Evolutionary conservation across 768 basidiomycete species (phyloP).

Genomic region (Pisolithus microcarpus): DNA sequence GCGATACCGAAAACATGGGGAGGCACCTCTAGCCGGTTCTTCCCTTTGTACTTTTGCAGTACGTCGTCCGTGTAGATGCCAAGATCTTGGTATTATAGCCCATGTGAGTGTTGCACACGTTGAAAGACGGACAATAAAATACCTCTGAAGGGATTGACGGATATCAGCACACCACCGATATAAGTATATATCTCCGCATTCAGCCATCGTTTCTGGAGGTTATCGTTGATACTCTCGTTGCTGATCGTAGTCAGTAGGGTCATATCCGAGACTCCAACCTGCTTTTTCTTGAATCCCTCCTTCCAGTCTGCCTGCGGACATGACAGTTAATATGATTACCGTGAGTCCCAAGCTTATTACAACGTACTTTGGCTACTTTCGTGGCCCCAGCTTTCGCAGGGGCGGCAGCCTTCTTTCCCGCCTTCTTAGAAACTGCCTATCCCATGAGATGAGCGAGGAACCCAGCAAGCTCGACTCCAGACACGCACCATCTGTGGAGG

Average conservation of each 20-base stretch:
- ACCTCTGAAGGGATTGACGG: conserved; percentile 99
- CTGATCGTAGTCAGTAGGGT: conserved; percentile 93
- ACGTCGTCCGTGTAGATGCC: conserved; percentile 95
- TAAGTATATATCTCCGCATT: conserved; percentile 98
- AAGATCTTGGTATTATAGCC: conserved; percentile 52
- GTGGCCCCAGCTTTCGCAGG: conserved; percentile 45
- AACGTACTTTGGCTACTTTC: conserved; percentile 71
- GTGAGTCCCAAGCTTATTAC: not conserved
- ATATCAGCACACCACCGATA: conserved; percentile 96
- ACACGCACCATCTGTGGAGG: conserved; percentile 18
- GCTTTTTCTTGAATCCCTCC: conserved; percentile 99
- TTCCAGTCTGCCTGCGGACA: conserved; percentile 89
- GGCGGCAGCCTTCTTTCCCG: conserved; percentile 72
- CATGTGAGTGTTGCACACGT: conserved; percentile 4
- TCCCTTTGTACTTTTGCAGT: conserved; percentile 80
- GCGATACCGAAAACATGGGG: conserved; percentile 98
- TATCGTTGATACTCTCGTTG: conserved; percentile 96
- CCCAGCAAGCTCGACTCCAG: not conserved
- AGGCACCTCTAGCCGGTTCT: conserved; percentile 96
- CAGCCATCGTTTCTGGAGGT: conserved; percentile 93
- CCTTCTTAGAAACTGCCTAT: conserved; percentile 85
- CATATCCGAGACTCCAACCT: conserved; percentile 98
- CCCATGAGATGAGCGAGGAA: conserved; percentile 1
- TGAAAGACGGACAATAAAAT: conserved; percentile 2
- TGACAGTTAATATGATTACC: conserved; percentile 7